Base-by-base conservation (phyloP, 2,329 filamentous ascomycete species). In the Microcera coccophila region DNA sequence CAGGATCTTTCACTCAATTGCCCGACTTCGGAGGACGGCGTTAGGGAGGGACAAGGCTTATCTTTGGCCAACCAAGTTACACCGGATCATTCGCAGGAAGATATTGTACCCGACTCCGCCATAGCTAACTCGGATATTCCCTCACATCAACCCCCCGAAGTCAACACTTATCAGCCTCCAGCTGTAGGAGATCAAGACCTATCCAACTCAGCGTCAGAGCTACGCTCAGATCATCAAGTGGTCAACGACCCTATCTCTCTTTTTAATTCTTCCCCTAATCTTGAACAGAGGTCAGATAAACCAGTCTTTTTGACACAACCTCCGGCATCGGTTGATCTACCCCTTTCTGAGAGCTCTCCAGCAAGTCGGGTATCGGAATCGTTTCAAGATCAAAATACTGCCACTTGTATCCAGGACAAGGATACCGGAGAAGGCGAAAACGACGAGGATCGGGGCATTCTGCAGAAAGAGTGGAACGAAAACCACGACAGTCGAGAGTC, bases 131-230 rank as follows among this genome's bases (percentile, higher is more conserved):
- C 42, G 5, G 47, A 54, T 15, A 59, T 62, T 41, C 54, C 59
- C 5, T 64, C 61, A 22, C 60, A 41, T 34, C 62, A 64, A 40
- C 57, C 50, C 26, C 42, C 9, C 39, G 36, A 22, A 16, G 12
- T 15, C 29, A 32, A 15, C 50, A 44, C 15, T 20, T 40, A n/a
- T n/a, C 47, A 21, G 19, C n/a, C 17, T 21, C 26, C 18, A 19
- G 31, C 22, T 20, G n/a, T 17, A 7, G 41, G 20, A 11, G 48
- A 41, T 4, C 36, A 39, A 12, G n/a, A n/a, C n/a, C n/a, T n/a
- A n/a, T n/a, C n/a, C n/a, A n/a, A n/a, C n/a, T n/a, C n/a, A n/a
- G n/a, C n/a, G n/a, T n/a, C n/a, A n/a, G n/a, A n/a, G n/a, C n/a
- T n/a, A n/a, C n/a, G n/a, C n/a, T n/a, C n/a, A n/a, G n/a, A n/a